These are phyloP conservation scores for Apophysomyces trapeziformis DNA, from an alignment of 371 early-diverging fungal species.

Conservation along the genomic window DNA sequence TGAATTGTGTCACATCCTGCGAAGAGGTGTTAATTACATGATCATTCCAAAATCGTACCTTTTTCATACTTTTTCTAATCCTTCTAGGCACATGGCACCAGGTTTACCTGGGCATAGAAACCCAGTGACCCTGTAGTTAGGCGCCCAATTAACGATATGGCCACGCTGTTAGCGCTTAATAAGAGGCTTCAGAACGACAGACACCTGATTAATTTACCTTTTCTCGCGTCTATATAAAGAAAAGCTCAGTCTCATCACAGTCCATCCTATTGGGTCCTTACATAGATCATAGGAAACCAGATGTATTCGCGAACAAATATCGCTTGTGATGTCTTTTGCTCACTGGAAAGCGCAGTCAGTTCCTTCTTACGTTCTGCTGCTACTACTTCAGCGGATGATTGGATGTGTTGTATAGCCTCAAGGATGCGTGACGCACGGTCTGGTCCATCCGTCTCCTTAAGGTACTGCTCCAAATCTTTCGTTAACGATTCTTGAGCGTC, in stretches of 20 bases:
- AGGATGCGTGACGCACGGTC: conserved; percentile 33
- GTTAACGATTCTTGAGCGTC: conserved; percentile 31
- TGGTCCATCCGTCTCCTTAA: conserved; percentile 7
- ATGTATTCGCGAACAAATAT: conserved; percentile 45
- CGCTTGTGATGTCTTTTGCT: conserved; percentile 18
- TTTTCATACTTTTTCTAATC: conserved; percentile 31
- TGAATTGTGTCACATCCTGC: conserved; percentile 34
- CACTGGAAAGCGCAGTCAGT: neutral
- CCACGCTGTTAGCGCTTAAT: conserved; percentile 31
- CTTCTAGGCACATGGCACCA: conserved; percentile 45
- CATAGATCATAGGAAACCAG: conserved; percentile 55
- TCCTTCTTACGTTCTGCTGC: neutral
- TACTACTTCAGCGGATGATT: conserved; percentile 22
- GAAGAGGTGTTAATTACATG: neutral
- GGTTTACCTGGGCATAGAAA: conserved; percentile 51
- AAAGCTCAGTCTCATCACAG: too few relatives aligned
- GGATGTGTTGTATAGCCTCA: conserved; percentile 35
- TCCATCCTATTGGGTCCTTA: too few relatives aligned
- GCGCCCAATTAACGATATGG: conserved; percentile 50
- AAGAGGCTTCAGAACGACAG: too few relatives aligned
- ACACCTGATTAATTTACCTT: too few relatives aligned
- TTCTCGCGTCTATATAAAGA: too few relatives aligned
- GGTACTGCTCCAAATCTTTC: conserved; percentile 12
- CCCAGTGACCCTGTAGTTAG: conserved; percentile 43
- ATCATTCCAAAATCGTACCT: neutral